Evolutionary conservation across 202 grass and related monocot genomes (phyloP).

Genomic region (Setaria viridis): DNA sequence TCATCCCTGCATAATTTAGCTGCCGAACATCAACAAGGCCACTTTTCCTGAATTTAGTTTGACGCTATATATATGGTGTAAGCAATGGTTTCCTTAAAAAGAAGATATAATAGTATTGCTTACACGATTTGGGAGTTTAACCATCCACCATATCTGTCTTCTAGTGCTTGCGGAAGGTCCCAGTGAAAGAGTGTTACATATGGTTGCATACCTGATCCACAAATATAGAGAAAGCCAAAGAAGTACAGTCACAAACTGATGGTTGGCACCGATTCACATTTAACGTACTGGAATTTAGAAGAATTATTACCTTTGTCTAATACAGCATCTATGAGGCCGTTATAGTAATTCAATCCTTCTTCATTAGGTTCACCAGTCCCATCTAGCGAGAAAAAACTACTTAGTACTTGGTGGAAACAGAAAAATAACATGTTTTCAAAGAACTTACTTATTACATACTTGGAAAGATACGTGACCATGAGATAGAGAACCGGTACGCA

Average conservation of each 20-base stretch:
- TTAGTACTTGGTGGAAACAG: conserved; percentile 10
- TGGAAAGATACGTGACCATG: conserved; percentile 95
- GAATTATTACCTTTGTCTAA: conserved; percentile 64
- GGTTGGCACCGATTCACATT: conserved; percentile 24
- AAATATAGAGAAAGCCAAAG: conserved; percentile 29
- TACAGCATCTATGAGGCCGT: conserved; percentile 78
- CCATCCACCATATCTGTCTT: conserved; percentile 93
- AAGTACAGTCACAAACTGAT: neutral
- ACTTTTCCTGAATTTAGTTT: conserved; percentile 11
- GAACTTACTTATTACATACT: conserved; percentile 60
- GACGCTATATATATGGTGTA: conserved; percentile 15
- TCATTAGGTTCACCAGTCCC: conserved; percentile 85
- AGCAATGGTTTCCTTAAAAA: conserved; percentile 6
- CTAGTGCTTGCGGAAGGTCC: conserved; percentile 90
- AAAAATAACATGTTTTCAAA: conserved; percentile 12
- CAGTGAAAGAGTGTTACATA: conserved; percentile 92
- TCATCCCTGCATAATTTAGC: conserved; percentile 68
- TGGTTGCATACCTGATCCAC: conserved; percentile 70
- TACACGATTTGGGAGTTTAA: conserved; percentile 87
- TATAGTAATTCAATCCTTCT: conserved; percentile 90
- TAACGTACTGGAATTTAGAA: conserved; percentile 22
- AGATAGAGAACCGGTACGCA: conserved; percentile 96
- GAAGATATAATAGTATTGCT: conserved; percentile 31
- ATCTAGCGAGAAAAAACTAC: conserved; percentile 60
- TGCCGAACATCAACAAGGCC: conserved; percentile 24